Conservation (phyloP, 1,139 yeast genomes). For the Kazachstania sp. region DNA sequence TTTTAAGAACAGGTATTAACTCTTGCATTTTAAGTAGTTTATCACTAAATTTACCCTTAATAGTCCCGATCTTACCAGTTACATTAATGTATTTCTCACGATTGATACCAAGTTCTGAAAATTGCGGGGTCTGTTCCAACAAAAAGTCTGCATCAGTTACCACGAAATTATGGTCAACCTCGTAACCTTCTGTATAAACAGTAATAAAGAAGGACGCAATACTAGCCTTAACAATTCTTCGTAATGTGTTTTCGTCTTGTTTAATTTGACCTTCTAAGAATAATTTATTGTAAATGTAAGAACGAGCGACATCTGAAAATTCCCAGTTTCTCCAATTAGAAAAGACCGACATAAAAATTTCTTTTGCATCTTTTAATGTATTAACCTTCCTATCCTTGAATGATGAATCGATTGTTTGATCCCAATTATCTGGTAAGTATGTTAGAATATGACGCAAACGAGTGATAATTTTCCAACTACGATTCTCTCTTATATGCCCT, state of each 20-base stretch:
- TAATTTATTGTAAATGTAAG: constrained; percentile 40
- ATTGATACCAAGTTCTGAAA: constrained; percentile 10
- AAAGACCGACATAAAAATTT: constrained; percentile 50
- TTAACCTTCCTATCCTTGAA: constrained; percentile 20
- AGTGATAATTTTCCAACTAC: constrained; percentile 80
- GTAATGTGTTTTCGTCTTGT: constrained; percentile 15
- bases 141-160: constrained; percentile 17
- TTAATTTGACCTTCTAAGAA: constrained; percentile 14
- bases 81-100: constrained; percentile 17
- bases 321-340: constrained; percentile 94
- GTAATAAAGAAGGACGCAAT: constrained; percentile 21
- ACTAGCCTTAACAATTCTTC: constrained; percentile 18
- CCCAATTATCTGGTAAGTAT: constrained; percentile 52
- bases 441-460: constrained; percentile 66
- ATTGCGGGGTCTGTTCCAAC: constrained; percentile 14
- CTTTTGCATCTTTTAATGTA: constrained; percentile 46
- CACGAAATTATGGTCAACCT: constrained; percentile 21
- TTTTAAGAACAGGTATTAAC: constrained; percentile 9
- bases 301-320: constrained; percentile 47
- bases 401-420: constrained; percentile 20
- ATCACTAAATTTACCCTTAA: constrained; percentile 23
- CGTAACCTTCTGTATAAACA: constrained; percentile 19
- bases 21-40: constrained; percentile 15
- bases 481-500: constrained; percentile 69
- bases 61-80: constrained; percentile 17